Evolutionary conservation across 495 filamentous ascomycete genomes (phyloP), one percentile per base, ranked within the genome.

Genomic region (Xylaria bambusicola): DNA sequence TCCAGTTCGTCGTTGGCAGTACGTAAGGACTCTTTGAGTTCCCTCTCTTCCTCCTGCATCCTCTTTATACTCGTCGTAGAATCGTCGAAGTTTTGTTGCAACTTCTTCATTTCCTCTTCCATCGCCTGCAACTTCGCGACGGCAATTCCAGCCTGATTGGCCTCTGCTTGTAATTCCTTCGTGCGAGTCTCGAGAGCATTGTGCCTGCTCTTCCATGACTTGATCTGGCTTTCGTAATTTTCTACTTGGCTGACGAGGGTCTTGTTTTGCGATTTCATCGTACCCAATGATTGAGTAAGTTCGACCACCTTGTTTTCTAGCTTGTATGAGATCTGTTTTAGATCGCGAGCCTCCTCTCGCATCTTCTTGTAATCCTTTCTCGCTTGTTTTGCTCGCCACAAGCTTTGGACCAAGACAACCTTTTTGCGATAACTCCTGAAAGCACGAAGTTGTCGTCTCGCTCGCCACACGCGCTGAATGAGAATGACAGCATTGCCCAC

Each of bases 241-340:
- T 98, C 91, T 31, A 98, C 86, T 75, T 98, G 93, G 31, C 84
- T 86, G 64, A 88, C 81, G 57, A 98, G 82, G 49, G 84, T 83
- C 78, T 93, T 96, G 80, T 98, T 98, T 72, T 97, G 90, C 44
- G 83, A 81, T 78, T 95, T 96, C 81, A 97, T 86, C 29, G 90
- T 87, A 66, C 93, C 92, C 70, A 98, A 72, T 51, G 88, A 88
- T 73, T 99, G 95, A 9, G 95, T 99, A 64, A 99, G 80, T 76
- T 99, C 95, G 53, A 97, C 90, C 55, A 98, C 94, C 84, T 98
- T 98, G 80, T 98, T 97, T 80, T 98, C 95, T 67, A 98, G 76
- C 79, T 95, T 98, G 78, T 98, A 98, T 13, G 93, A 97, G 63
- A 98, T 98, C 72, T 97, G 92, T 78, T 97, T 97, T 65, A 98